Base-by-base conservation (phyloP, 495 filamentous ascomycete genomes). In the Cenococcum geophilum region DNA sequence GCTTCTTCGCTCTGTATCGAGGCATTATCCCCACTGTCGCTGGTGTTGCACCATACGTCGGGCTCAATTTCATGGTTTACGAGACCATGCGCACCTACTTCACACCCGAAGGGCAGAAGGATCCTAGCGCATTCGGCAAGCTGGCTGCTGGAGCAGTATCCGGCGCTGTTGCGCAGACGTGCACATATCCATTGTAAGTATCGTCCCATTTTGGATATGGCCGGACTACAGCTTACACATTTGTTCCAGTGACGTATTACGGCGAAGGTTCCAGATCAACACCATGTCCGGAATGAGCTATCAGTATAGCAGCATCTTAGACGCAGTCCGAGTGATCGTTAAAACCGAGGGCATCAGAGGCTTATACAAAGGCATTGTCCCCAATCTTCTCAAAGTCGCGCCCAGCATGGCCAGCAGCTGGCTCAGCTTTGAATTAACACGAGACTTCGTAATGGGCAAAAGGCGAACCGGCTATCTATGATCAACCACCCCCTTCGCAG, bases 231-330 rank as follows among this genome's bases (percentile, higher is more conserved):
- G 45, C 45, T 50, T n/a, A 53, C 71, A 76, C 55, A 77, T 35
- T 53, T 35, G 1, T 1, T 22, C 51, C 60, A 95, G 91, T 70
- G 91, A 96, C 74, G 95, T 98, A 0, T 81, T 98, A n/a, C 88
- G 93, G 18, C 85, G 93, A 53, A 82, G 93, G 32, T 98, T 98
- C 69, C 93, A 98, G 67, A 95, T 98, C 76, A 98, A 98, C 71
- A 97, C 92, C 53, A 98, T 98, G 93, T 89, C 86, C 25, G 92
- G 92, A n/a, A 92, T 98, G 85, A 95, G 93, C 45, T 97, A 96
- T 68, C 83, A 91, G 72, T 98, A 98, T 76, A 89, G 85, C 66
- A 85, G 84, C 18, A 86, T 98, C 43, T 80, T 82, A 66, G 90
- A 97, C 70, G 93, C 93, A 4, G 76, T 98, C 51, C 80, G 77